A percentile compares a stretch with the other conserved stretches of the same genome.
These are phyloP conservation scores for Macrophomina tecta DNA, from an alignment of 2,329 filamentous ascomycete species.

Conservation along the genomic window DNA sequence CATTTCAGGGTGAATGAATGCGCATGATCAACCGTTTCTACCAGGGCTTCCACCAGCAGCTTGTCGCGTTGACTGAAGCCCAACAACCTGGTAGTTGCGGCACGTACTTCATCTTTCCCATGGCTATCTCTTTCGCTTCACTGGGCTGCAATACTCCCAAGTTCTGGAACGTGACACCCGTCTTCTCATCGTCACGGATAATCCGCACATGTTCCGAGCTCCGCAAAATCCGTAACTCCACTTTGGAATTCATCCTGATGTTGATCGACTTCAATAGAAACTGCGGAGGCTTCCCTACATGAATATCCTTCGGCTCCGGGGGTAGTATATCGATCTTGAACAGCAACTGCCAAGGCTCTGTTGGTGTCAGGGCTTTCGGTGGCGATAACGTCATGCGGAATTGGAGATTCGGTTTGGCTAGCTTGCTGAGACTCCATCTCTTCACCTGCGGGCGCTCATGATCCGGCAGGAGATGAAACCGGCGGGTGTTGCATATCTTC, in stretches of 20 bases:
- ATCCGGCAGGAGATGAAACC: neutral
- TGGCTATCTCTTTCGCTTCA: conserved; percentile 7
- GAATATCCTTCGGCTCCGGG: neutral
- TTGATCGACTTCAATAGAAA: conserved; percentile 10
- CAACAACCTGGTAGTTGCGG: neutral
- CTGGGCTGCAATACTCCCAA: neutral
- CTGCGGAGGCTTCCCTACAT: neutral
- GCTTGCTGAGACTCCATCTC: neutral
- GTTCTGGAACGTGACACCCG: neutral
- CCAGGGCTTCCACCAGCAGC: neutral
- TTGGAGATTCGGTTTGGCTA: neutral
- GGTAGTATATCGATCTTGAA: neutral
- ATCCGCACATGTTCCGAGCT: neutral
- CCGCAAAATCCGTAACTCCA: neutral
- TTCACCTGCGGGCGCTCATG: conserved; percentile 1
- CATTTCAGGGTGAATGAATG: conserved; percentile 3
- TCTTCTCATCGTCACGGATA: neutral
- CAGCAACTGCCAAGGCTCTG: neutral
- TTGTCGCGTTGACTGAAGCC: neutral
- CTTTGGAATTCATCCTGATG: conserved; percentile 1
- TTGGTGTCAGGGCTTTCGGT: neutral
- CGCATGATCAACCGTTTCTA: neutral
- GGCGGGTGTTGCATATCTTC: neutral
- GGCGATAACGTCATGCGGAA: neutral
- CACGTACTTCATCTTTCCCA: neutral